Base-by-base conservation (phyloP, 2,329 filamentous ascomycete species). In the Sclerotinia sclerotiorum region DNA sequence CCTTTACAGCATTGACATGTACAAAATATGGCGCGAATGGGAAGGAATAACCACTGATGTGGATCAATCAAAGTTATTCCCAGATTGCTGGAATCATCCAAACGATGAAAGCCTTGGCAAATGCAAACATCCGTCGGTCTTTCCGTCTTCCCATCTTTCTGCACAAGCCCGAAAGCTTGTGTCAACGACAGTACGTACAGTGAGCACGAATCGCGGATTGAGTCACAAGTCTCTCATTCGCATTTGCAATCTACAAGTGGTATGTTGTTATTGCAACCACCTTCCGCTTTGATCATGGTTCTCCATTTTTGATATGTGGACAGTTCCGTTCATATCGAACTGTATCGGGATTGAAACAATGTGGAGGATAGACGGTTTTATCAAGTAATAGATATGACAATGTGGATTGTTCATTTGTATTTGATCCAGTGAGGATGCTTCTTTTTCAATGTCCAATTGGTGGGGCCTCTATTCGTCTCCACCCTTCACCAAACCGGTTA, bases 281-380 rank as follows among this genome's bases (percentile, higher is more conserved):
- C 60, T 63, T 63, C 60, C 60, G 24, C 21, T 63, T 63, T 32
- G 8, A 51, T 63, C 46, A 11, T 19, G 8, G 7, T 51, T 39
- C 60, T 24, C 60, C 60, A 63, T 27, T 63, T 63, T 63, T 63
- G 46, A 39, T 51, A 51, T 11, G 58, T 51, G 21, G 4, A 29
- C 39, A 61, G 44, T 3, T 39, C 35, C 35, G 11, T 21, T 5
- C 29, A 39, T 17, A n/a, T 35, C 13, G 13, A 35, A 39, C 58
- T 11, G 24, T 24, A 49, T 49, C 29, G 5, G 44, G 44, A 62
- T 51, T 27, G 46, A 48, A 39, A 27, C 15, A 51, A 63, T 63
- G 60, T 39, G 29, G 60, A 63, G 60, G n/a, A 35, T 63, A 21
- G 17, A 21, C 29, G 32, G 15, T 39, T 51, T 24, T 24, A 27